Conservation (phyloP, 2,329 filamentous ascomycete genomes). For the Aotearoamyces nothofagi region DNA sequence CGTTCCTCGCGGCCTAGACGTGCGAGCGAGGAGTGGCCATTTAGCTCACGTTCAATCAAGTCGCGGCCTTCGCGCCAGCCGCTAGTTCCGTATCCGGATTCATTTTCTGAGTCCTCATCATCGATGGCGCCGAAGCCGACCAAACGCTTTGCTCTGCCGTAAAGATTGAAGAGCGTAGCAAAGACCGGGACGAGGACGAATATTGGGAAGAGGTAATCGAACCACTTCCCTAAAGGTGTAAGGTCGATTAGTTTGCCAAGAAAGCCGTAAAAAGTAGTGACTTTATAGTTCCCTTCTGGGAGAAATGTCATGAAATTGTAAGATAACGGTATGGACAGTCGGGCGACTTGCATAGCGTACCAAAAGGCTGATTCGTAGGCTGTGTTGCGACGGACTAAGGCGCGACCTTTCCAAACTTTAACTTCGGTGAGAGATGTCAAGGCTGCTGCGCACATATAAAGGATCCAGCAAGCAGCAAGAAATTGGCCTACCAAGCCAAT, state of each 20-base stretch:
- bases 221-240: slow-evolving; percentile 67
- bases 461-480: slow-evolving; percentile 73
- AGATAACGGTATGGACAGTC: slow-evolving; percentile 78
- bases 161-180: slow-evolving; percentile 79
- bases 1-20: slow-evolving; percentile 17
- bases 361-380: slow-evolving; percentile 89
- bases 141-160: slow-evolving; percentile 64
- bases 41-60: slow-evolving; percentile 75
- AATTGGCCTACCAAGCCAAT: slow-evolving; percentile 79
- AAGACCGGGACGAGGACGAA: slow-evolving; percentile 75
- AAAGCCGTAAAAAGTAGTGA: slow-evolving; percentile 78
- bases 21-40: slow-evolving; percentile 41
- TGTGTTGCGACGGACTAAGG: slow-evolving; percentile 78
- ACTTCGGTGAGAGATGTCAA: slow-evolving; percentile 80
- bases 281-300: slow-evolving; percentile 52
- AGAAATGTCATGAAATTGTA: slow-evolving; percentile 97
- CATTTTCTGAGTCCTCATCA: slow-evolving; percentile 51
- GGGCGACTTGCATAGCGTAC: slow-evolving; percentile 87
- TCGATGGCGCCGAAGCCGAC: slow-evolving; percentile 61
- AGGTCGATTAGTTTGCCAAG: slow-evolving; percentile 72
- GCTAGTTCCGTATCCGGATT: slow-evolving; percentile 55
- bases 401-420: slow-evolving; percentile 93
- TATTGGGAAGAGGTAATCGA: slow-evolving; percentile 78
- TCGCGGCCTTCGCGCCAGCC: slow-evolving; percentile 86
- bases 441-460: slow-evolving; percentile 91